These are phyloP conservation scores for Tulasnella sp. DNA, from an alignment of 768 basidiomycete species.

Conservation along the genomic window DNA sequence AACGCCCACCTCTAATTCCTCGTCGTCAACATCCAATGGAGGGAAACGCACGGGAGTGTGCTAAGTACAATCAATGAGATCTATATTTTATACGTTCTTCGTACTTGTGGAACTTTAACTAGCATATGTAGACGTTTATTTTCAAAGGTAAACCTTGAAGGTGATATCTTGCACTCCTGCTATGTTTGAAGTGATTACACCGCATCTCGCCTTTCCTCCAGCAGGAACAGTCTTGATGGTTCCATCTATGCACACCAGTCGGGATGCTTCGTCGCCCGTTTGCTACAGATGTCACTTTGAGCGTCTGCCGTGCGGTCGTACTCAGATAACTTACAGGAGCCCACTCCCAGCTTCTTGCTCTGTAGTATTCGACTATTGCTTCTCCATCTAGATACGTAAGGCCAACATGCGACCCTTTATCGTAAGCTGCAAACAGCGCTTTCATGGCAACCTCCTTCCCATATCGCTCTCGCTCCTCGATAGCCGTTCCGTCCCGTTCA, in stretches of 20 bases:
- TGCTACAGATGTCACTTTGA: constrained; percentile 33
- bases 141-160: neutral
- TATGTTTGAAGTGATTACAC: constrained; percentile 28
- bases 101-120: no score
- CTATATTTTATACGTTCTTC: no score
- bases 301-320: no score
- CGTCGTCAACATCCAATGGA: no score
- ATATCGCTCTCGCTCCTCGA: constrained; percentile 33
- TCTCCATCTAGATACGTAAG: constrained; percentile 45
- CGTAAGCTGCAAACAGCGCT: constrained; percentile 59
- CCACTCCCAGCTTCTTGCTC: constrained; percentile 81
- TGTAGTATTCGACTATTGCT: constrained; percentile 59
- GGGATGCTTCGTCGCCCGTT: constrained; percentile 45
- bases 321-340: constrained; percentile 45
- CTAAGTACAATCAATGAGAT: no score
- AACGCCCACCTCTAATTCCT: no score
- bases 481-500: neutral
- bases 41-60: no score
- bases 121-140: no score
- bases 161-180: neutral
- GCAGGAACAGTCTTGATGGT: constrained; percentile 48
- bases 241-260: constrained; percentile 73
- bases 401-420: constrained; percentile 58
- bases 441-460: constrained; percentile 37
- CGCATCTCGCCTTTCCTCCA: constrained; percentile 48